Conservation (phyloP, 2,329 filamentous ascomycete genomes). For the Orbilia blumenaviensis region DNA sequence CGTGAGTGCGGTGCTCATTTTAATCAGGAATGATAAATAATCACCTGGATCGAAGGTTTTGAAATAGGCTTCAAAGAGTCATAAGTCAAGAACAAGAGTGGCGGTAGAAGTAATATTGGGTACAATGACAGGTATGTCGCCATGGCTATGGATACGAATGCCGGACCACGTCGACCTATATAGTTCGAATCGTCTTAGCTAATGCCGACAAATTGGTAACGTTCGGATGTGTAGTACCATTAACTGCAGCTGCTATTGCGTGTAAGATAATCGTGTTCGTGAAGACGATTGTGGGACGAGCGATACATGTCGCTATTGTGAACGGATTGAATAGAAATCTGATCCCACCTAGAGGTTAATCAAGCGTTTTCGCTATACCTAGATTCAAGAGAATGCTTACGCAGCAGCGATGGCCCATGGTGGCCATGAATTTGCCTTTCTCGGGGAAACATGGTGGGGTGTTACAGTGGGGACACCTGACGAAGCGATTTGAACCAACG, state of each 20-base stretch:
- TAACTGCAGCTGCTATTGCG: conserved; percentile 80
- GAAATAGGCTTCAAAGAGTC: conserved; percentile 64
- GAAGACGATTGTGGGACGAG: conserved; percentile 86
- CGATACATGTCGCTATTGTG: conserved; percentile 88
- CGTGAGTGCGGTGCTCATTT: conserved; percentile 59
- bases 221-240: conserved; percentile 66
- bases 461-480: conserved; percentile 81
- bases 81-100: conserved; percentile 80
- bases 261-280: conserved; percentile 87
- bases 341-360: background rate
- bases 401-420: conserved; percentile 79
- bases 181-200: background rate
- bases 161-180: conserved; percentile 66
- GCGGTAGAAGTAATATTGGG: conserved; percentile 83
- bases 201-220: background rate
- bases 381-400: conserved; percentile 64
- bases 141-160: conserved; percentile 84
- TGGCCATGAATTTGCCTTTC: conserved; percentile 77
- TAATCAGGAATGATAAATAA: conserved; percentile 59
- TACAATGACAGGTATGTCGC: conserved; percentile 93
- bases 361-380: background rate
- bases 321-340: conserved; percentile 96
- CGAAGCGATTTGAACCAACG: conserved; percentile 79
- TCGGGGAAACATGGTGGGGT: conserved; percentile 78
- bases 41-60: conserved; percentile 48